A percentile compares a stretch with the other conserved stretches of the same genome.
These are phyloP conservation scores for Termitomyces heimii DNA, from an alignment of 768 basidiomycete species.

Conservation along the genomic window DNA sequence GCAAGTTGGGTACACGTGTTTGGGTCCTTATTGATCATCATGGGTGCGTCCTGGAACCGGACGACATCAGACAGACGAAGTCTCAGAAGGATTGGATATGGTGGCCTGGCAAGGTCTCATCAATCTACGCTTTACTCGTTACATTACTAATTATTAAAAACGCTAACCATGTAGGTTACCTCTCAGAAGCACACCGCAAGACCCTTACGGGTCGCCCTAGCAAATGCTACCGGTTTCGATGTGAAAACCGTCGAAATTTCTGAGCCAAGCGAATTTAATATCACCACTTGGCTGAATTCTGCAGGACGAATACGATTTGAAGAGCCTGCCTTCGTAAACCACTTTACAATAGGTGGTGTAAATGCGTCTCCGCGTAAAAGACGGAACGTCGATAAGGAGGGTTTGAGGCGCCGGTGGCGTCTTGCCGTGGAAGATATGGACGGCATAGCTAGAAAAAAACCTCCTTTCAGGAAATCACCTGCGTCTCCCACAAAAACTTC, in stretches of 20 bases:
- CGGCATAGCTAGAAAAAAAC: too few species aligned
- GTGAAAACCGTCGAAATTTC: conserved; percentile 25
- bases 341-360: conserved; percentile 1
- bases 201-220: conserved; percentile 22
- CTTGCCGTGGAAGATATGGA: conserved; percentile 40
- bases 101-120: conserved; percentile 68
- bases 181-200: conserved; percentile 4
- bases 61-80: conserved; percentile 15
- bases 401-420: conserved; percentile 38
- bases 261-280: conserved; percentile 30
- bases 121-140: conserved; percentile 3
- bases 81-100: conserved; percentile 34
- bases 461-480: not conserved
- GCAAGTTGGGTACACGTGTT: conserved; percentile 32
- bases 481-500: not conserved
- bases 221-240: conserved; percentile 9
- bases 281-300: conserved; percentile 27
- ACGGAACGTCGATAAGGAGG: conserved; percentile 27
- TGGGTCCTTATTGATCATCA: conserved; percentile 48
- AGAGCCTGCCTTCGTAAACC: conserved; percentile 26
- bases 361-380: conserved; percentile 39
- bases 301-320: conserved; percentile 38
- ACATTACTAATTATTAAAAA: conserved; percentile 1
- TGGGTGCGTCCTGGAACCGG: conserved; percentile 27
- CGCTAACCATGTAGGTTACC: conserved; percentile 12